phyloP scores from a whole-genome alignment of 2,329 filamentous ascomycete genomes.

The Colletotrichum liriopes region DNA sequence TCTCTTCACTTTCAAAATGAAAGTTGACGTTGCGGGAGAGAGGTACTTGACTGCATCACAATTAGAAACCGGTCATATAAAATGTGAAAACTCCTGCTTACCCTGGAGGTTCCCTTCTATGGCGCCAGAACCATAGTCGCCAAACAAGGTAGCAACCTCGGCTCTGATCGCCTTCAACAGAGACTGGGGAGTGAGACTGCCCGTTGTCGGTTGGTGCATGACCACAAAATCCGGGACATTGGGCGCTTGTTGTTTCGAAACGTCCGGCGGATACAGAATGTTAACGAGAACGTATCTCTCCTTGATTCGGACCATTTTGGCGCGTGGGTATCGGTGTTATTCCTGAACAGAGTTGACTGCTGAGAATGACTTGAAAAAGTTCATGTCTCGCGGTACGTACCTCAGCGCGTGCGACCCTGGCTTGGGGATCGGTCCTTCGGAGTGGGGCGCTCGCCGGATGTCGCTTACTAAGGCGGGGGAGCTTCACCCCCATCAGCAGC shows the following conservation, averaged over 20 bases:
- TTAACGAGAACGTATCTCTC: conserved; percentile 96
- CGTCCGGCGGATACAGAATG: conserved; percentile 84
- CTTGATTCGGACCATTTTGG: conserved; percentile 92
- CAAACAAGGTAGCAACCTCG: conserved; percentile 82
- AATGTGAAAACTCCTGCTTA: conserved; percentile 51
- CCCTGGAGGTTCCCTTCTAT: conserved; percentile 79
- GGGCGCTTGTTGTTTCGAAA: conserved; percentile 51
- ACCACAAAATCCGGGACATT: conserved; percentile 74
- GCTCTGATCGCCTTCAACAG: conserved; percentile 80
- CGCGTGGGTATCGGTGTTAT: neutral
- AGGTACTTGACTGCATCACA: conserved; percentile 85
- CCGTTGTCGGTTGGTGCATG: conserved; percentile 84
- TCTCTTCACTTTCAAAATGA: conserved; percentile 88
- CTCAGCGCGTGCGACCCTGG: neutral
- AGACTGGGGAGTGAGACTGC: conserved; percentile 76
- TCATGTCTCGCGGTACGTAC: conserved; percentile 26
- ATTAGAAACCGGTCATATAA: conserved; percentile 43
- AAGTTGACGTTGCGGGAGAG: conserved; percentile 92
- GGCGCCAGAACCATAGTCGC: conserved; percentile 88
- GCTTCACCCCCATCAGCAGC: conserved; percentile 16
- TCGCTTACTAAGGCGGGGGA: conserved; percentile 40
- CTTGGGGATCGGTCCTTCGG: neutral
- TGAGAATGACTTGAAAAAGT: conserved; percentile 32
- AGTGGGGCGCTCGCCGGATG: neutral
- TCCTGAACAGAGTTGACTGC: neutral